Base-by-base conservation (phyloP, 352 stramenopile species). In the Pythium volutum region DNA sequence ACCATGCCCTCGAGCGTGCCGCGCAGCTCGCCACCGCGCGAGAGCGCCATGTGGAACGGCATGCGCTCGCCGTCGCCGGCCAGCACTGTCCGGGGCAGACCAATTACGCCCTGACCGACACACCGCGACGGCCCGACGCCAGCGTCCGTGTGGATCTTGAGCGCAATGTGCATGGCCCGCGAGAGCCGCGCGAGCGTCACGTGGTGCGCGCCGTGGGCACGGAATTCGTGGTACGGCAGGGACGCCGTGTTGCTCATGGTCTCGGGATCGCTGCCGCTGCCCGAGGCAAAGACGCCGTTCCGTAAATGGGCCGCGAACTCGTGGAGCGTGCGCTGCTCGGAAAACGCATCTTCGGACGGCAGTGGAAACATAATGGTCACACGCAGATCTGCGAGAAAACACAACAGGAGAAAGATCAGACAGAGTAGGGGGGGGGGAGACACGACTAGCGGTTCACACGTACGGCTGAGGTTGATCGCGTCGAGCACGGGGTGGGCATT, bases 301-400 rank as follows among this genome's bases (percentile, higher is more conserved):
- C 73, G 82, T 25, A 91, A 75, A 23, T 79, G 75, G 29, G 89
- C 80, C 1, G 84, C 84, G 29, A 93, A 76, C 58, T 91, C 78
- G n/a, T 89, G 72, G 12, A 94, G 71, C 43, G 83, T 86, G n/a
- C 83, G 81, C 59, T 94, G 85, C 41, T 87, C 81, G 3, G 83
- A 88, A 53, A 94, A 94, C 36, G 88, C 84, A 54, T 94, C 85
- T 64, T 94, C 85, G 0, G 79, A 89, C 36, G 85, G 85, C 16
- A 94, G 61, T 2, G 85, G 85, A 55, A 93, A 94, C 59, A 91
- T 75, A 26, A 89, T 69, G 8, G 77, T 89, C 36, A 91, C 73
- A 16, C 56, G 50, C 7, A 72, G 42, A 29, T 59, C 65, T 72
- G 45, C 11, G 46, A 14, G 38, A 26, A 12, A 25, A 4, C 31